Base-by-base conservation (phyloP, 306 rosid species). In the Canavalia ensiformis region DNA sequence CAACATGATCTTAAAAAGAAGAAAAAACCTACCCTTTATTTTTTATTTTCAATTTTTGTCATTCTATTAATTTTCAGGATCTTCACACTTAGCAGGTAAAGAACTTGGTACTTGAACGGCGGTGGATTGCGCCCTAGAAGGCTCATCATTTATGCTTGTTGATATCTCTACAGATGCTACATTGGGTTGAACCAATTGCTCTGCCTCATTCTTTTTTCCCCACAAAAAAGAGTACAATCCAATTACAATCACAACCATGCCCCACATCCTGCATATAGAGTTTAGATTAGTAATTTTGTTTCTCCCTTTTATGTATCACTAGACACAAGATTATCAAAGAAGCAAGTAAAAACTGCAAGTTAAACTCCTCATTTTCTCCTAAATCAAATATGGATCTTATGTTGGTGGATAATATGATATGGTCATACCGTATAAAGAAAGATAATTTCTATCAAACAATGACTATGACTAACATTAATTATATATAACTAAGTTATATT, bases 141-240 rank as follows among this genome's bases (percentile, higher is more conserved):
- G 37, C 25, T 78, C 86, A 9, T 1, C 49, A 54, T 0, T 78
- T 4, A 83, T 63, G 75, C 1, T 8, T 57, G 25, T 18, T 18
- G 80, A 63, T 49, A 45, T 54, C 72, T 60, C 80, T 34, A 28
- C 84, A 5, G 69, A 56, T 47, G 62, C 78, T 29, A 10, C 77
- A 60, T 42, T 71, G 49, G 74, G 18, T 52, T 74, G 78, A 34
- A 73, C 7, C 37, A 5, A 30, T 35, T 2, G 7, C 4, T 25
- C 70, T 34, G 3, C 39, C 80, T 91, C 89, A 18, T 55, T 85
- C 7, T 3, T 74, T 77, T 90, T 86, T 1, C 94, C 98, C 92
- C 91, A 90, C 73, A 91, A 49, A 69, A 89, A 93, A 7, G 69
- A 85, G 81, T 90, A 91, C 47, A 94, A 52, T 60, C 98, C 98